phyloP scores from a whole-genome alignment of 1,284 basidiomycete genomes.

The Leccinum variabile region DNA sequence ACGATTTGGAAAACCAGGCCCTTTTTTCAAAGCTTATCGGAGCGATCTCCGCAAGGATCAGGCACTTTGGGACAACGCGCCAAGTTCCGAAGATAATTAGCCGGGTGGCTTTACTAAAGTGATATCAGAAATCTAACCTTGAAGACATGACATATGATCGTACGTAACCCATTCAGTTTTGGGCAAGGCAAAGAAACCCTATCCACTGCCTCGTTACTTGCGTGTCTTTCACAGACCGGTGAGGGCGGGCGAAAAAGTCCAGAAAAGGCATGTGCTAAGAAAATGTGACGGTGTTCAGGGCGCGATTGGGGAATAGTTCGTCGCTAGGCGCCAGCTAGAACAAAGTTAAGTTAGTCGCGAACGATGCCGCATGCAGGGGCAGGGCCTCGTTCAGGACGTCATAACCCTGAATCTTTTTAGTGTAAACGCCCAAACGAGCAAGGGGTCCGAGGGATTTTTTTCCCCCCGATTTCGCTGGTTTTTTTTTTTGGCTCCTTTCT shows the following conservation, averaged over 20 bases:
- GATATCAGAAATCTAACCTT: slow-evolving; percentile 32
- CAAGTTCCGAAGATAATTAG: slow-evolving; percentile 18
- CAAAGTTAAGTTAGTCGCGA: slow-evolving; percentile 31
- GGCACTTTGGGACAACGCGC: slow-evolving; percentile 17
- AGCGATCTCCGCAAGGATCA: slow-evolving; percentile 31
- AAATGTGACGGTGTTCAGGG: slow-evolving; percentile 17
- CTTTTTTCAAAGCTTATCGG: slow-evolving; percentile 30
- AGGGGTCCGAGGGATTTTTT: slow-evolving; percentile 12
- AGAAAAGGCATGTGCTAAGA: slow-evolving; percentile 22
- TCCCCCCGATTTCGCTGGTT: neutral
- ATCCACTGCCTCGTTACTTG: slow-evolving; percentile 24
- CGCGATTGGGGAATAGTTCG: slow-evolving; percentile 5
- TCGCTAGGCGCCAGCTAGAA: slow-evolving; percentile 7
- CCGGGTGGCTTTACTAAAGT: slow-evolving; percentile 13
- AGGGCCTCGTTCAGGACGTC: slow-evolving; percentile 24
- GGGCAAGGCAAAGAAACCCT: slow-evolving; percentile 16
- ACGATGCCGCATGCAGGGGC: neutral
- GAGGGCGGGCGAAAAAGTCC: slow-evolving; percentile 4
- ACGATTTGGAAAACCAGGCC: neutral
- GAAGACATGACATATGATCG: slow-evolving; percentile 14
- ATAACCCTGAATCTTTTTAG: slow-evolving; percentile 30
- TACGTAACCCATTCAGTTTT: slow-evolving; percentile 27
- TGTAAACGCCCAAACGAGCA: slow-evolving; percentile 14
- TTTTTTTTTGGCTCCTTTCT: neutral
- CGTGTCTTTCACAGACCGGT: slow-evolving; percentile 8